These are phyloP conservation scores for Fragilaria crotonensis DNA, from an alignment of 108 stramenopile genomes.

Conservation along the genomic window DNA sequence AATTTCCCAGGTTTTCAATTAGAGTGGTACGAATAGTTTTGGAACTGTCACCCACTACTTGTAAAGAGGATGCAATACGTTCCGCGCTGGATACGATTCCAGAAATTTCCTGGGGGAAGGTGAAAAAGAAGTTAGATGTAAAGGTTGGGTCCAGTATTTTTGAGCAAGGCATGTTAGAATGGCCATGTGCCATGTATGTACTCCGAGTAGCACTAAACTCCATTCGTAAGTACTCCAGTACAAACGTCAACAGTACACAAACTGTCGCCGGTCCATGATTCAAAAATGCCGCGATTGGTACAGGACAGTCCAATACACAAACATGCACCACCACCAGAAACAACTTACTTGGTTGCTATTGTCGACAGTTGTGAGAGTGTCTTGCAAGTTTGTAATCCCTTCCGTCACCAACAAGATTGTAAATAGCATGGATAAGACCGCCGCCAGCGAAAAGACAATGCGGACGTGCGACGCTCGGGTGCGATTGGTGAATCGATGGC, in stretches of 20 bases:
- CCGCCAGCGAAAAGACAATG: conserved; percentile 7
- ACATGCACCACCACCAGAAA: no score
- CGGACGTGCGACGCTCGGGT: neutral
- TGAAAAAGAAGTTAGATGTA: neutral
- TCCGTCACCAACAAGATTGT: conserved; percentile 19
- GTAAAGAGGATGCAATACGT: conserved; percentile 6
- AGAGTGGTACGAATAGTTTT: neutral
- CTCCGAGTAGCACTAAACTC: no score
- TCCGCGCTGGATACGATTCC: conserved; percentile 11
- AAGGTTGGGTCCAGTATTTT: no score
- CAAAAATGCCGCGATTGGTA: no score
- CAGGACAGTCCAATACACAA: no score
- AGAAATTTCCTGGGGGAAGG: conserved; percentile 11
- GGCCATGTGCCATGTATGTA: no score
- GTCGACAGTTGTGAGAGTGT: conserved; percentile 17
- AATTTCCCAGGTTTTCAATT: conserved; percentile 4
- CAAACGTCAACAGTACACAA: no score
- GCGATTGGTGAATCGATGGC: conserved; percentile 18
- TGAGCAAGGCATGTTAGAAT: no score
- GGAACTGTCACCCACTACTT: neutral
- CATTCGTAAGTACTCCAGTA: no score
- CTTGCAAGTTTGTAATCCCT: conserved; percentile 19
- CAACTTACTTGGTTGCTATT: conserved; percentile 8
- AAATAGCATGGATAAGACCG: conserved; percentile 21
- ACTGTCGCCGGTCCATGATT: no score